Evolutionary conservation across 371 early-diverging fungal species (phyloP).

Genomic region (Rhizopus sp.): DNA sequence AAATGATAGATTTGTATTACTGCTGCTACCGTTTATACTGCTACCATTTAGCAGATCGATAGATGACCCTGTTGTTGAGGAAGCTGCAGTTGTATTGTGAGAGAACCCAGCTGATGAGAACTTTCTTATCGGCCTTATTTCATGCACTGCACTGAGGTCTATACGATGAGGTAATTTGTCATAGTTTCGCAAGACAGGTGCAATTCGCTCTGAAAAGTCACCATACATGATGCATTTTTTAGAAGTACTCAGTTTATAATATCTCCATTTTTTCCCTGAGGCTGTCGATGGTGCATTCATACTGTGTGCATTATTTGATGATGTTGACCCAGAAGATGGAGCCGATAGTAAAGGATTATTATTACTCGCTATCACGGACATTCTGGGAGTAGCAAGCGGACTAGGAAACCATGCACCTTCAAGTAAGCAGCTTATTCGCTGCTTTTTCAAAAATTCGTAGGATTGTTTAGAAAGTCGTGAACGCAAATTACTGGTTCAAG

Average conservation of each 20-base stretch:
- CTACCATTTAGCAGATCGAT: not conserved
- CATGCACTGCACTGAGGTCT: slow-evolving; percentile 57
- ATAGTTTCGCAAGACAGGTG: slow-evolving; percentile 28
- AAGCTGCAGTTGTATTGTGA: not conserved
- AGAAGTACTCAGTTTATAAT: slow-evolving; percentile 67
- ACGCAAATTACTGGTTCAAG: slow-evolving; percentile 57
- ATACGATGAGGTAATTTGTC: slow-evolving; percentile 48
- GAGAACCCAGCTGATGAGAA: slow-evolving; percentile 2
- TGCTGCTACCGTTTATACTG: not conserved
- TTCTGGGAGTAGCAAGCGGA: slow-evolving; percentile 21
- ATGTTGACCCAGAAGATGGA: not conserved
- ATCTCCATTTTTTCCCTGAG: slow-evolving; percentile 52
- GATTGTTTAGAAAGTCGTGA: slow-evolving; percentile 63
- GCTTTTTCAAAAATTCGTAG: slow-evolving; percentile 73
- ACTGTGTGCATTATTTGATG: slow-evolving; percentile 7
- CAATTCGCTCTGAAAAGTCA: slow-evolving; percentile 62
- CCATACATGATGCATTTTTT: slow-evolving; percentile 64
- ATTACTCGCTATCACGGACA: slow-evolving; percentile 15
- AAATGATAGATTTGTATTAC: slow-evolving; percentile 26
- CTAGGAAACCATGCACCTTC: slow-evolving; percentile 78
- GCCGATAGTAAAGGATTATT: slow-evolving; percentile 3
- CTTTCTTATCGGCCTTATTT: slow-evolving; percentile 52
- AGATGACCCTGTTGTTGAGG: not conserved
- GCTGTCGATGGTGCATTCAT: slow-evolving; percentile 7
- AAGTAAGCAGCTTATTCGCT: slow-evolving; percentile 66